A percentile compares a stretch with the other conserved stretches of the same genome.
Evolutionary conservation across 2,329 filamentous ascomycete genomes (phyloP).

Genomic region (Xylaria sp.): DNA sequence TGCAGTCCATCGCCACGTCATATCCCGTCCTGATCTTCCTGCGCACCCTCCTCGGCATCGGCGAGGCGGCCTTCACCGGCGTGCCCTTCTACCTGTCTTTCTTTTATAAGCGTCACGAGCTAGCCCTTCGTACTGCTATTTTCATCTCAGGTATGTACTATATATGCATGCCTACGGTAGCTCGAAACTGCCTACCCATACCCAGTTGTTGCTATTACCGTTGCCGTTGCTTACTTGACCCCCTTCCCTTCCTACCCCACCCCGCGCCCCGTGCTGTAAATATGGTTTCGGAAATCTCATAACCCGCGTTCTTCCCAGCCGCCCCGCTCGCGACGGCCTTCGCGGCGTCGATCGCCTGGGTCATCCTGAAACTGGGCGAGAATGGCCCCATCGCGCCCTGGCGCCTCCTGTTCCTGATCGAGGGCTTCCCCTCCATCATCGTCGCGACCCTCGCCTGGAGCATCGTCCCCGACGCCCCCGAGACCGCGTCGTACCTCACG

Average conservation of each 20-base stretch:
- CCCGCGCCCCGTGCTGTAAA: neutral
- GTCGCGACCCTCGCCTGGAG: constrained; percentile 74
- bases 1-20: constrained; percentile 68
- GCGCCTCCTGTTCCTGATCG: constrained; percentile 82
- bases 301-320: constrained; percentile 55
- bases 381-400: constrained; percentile 74
- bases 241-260: too few relatives aligned
- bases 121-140: constrained; percentile 82
- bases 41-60: constrained; percentile 61
- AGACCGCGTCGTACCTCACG: constrained; percentile 65
- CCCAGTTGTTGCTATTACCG: neutral
- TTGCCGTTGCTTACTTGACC: too few relatives aligned
- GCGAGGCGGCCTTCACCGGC: constrained; percentile 67
- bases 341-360: constrained; percentile 77
- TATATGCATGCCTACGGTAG: too few relatives aligned
- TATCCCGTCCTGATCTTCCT: constrained; percentile 62
- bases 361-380: constrained; percentile 71
- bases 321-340: constrained; percentile 81
- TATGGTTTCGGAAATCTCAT: neutral
- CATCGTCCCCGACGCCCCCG: constrained; percentile 75
- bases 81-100: constrained; percentile 67
- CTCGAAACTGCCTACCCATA: neutral
- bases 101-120: constrained; percentile 68
- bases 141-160: constrained; percentile 70
- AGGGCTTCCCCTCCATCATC: constrained; percentile 82